A percentile compares a stretch with the other conserved stretches of the same genome.
Conservation (phyloP, 1,284 basidiomycete genomes). For the Ceraceosorus guamensis region DNA sequence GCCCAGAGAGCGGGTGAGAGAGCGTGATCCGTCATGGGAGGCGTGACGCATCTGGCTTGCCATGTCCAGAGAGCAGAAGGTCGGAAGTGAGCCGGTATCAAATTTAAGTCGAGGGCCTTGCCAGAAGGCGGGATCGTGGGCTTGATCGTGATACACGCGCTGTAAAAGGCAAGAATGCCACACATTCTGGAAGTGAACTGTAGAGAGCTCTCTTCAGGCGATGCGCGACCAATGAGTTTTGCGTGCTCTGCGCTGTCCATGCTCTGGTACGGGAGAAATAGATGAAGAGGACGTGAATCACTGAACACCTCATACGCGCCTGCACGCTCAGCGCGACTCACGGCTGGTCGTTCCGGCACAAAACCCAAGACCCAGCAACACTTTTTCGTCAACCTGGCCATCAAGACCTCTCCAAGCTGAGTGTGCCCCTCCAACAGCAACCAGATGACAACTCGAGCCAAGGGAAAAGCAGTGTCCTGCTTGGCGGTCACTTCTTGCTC, state of each 20-base stretch:
- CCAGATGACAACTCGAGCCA: constrained; percentile 68
- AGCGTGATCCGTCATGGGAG: constrained; percentile 29
- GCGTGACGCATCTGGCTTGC: constrained; percentile 32
- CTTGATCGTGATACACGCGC: constrained; percentile 60
- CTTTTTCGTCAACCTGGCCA: constrained; percentile 73
- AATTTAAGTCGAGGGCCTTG: constrained; percentile 6
- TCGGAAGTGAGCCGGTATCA: constrained; percentile 23
- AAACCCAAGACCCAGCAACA: constrained; percentile 57
- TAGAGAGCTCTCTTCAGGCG: constrained; percentile 52
- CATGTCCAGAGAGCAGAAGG: constrained; percentile 39
- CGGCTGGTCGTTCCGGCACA: constrained; percentile 46
- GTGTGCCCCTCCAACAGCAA: constrained; percentile 58
- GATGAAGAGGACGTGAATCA: neutral
- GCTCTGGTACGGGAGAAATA: constrained; percentile 3
- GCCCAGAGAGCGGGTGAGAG: constrained; percentile 38
- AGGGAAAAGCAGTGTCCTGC: constrained; percentile 71
- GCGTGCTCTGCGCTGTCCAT: constrained; percentile 55
- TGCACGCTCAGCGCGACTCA: constrained; percentile 22
- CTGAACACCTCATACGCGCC: neutral
- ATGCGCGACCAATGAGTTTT: constrained; percentile 65
- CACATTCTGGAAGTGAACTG: constrained; percentile 70
- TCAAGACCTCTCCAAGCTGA: constrained; percentile 68
- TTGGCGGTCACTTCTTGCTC: constrained; percentile 89
- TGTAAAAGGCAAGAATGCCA: constrained; percentile 81
- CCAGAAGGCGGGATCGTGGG: constrained; percentile 17